Percentiles rank a stretch among this genome's conserved stretches.
Evolutionary conservation across 768 basidiomycete species (phyloP).

Genomic region (Tulasnella sp.): DNA sequence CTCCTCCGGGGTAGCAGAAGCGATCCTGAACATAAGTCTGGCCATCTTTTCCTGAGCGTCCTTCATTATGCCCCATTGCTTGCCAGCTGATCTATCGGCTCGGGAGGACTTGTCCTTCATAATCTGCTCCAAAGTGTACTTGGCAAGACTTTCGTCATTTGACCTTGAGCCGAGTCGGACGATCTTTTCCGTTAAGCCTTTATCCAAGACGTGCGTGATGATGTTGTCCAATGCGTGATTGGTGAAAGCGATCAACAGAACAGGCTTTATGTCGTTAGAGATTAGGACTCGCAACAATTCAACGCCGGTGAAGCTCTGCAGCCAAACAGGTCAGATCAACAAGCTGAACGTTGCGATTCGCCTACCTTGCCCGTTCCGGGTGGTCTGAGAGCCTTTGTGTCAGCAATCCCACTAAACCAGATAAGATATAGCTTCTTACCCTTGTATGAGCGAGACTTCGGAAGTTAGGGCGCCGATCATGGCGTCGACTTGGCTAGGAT

Average conservation of each 20-base stretch:
- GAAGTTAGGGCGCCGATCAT: constrained; percentile 57
- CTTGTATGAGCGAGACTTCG: constrained; percentile 68
- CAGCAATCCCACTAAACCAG: constrained; percentile 41
- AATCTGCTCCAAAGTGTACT: not conserved
- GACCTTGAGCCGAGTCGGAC: constrained; percentile 61
- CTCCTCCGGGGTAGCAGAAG: constrained; percentile 40
- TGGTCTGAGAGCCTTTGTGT: constrained; percentile 60
- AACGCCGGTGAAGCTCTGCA: constrained; percentile 62
- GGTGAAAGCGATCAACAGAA: constrained; percentile 63
- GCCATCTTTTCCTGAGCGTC: constrained; percentile 48
- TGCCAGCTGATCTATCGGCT: constrained; percentile 38
- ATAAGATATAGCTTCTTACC: constrained; percentile 42
- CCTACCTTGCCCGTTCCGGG: constrained; percentile 74
- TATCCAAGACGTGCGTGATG: constrained; percentile 60
- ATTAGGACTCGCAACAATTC: constrained; percentile 66
- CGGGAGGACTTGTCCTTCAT: not conserved
- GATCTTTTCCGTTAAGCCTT: constrained; percentile 57
- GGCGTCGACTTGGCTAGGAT: constrained; percentile 68
- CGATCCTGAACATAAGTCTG: constrained; percentile 46
- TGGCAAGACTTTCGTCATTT: constrained; percentile 31
- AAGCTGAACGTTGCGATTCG: constrained; percentile 34
- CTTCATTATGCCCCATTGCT: constrained; percentile 46
- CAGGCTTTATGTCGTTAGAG: constrained; percentile 50
- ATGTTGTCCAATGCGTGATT: constrained; percentile 79
- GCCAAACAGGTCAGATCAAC: not conserved